phyloP scores from a whole-genome alignment of 768 basidiomycete genomes.

The Russula compacta region DNA sequence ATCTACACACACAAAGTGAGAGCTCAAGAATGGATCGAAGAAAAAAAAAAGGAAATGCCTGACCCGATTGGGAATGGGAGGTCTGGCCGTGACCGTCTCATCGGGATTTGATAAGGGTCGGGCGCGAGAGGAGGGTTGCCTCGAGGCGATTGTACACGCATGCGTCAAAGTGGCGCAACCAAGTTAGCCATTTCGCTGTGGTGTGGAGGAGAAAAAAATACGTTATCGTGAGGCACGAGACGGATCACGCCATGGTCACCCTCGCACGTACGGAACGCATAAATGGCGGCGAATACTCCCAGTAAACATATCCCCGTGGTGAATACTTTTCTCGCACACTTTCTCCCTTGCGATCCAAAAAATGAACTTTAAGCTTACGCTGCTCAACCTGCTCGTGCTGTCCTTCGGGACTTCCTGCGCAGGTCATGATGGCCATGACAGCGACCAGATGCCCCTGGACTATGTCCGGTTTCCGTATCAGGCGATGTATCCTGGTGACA shows the following conservation, averaged over 20 bases:
- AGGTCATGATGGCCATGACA: conserved; percentile 33
- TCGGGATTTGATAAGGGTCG: not conserved
- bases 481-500: conserved; percentile 44
- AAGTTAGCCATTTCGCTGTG: too few relatives aligned
- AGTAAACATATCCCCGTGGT: not conserved
- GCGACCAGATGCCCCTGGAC: conserved; percentile 52
- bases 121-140: not conserved
- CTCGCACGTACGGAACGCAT: not conserved
- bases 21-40: not conserved
- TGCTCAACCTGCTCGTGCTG: not conserved
- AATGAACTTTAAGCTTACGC: not conserved
- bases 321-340: not conserved
- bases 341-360: not conserved
- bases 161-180: conserved; percentile 1
- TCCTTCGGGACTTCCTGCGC: conserved; percentile 14
- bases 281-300: not conserved
- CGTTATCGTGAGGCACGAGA: not conserved
- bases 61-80: not conserved
- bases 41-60: not conserved
- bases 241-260: not conserved
- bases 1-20: too few relatives aligned
- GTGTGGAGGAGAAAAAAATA: not conserved
- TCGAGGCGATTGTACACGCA: conserved; percentile 3
- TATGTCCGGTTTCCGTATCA: conserved; percentile 62
- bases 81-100: not conserved